These are phyloP conservation scores for Aspergillus nanangensis DNA, from an alignment of 495 filamentous ascomycete species.

Conservation along the genomic window DNA sequence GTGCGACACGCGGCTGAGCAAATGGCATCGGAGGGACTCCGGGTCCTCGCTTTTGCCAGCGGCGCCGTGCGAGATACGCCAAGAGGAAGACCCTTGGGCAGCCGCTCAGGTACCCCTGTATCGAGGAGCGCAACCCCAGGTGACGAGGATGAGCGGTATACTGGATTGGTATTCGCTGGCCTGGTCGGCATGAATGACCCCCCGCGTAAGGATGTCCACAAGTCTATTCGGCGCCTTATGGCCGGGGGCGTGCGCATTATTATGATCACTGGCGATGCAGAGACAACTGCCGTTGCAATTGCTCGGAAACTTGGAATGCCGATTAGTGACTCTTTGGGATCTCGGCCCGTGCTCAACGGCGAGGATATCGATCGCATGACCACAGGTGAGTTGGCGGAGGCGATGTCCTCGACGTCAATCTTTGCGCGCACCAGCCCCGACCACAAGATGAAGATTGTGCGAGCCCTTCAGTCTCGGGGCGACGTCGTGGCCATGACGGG, in stretches of 20 bases:
- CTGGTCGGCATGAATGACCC: slow-evolving; percentile 97
- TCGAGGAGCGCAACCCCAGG: slow-evolving; percentile 33
- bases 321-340: slow-evolving; percentile 40
- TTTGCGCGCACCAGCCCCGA: slow-evolving; percentile 96
- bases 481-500: slow-evolving; percentile 99
- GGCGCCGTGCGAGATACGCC: slow-evolving; percentile 44
- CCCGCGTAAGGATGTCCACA: slow-evolving; percentile 81
- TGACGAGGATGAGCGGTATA: slow-evolving; percentile 69
- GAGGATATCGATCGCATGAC: slow-evolving; percentile 91
- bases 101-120: slow-evolving; percentile 48
- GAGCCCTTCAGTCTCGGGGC: slow-evolving; percentile 83
- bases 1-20: slow-evolving; percentile 76
- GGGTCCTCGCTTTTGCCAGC: slow-evolving; percentile 89
- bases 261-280: slow-evolving; percentile 97
- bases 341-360: slow-evolving; percentile 72
- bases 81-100: slow-evolving; percentile 31
- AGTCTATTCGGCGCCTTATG: slow-evolving; percentile 86
- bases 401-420: slow-evolving; percentile 82
- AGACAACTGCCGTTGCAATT: slow-evolving; percentile 90
- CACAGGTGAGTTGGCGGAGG: slow-evolving; percentile 72
- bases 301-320: slow-evolving; percentile 92
- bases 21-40: slow-evolving; percentile 90
- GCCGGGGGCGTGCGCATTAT: slow-evolving; percentile 91
- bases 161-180: slow-evolving; percentile 81
- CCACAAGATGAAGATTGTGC: slow-evolving; percentile 95